These are phyloP conservation scores for Hypoxylon sp. DNA, from an alignment of 2,329 filamentous ascomycete genomes.

Conservation along the genomic window DNA sequence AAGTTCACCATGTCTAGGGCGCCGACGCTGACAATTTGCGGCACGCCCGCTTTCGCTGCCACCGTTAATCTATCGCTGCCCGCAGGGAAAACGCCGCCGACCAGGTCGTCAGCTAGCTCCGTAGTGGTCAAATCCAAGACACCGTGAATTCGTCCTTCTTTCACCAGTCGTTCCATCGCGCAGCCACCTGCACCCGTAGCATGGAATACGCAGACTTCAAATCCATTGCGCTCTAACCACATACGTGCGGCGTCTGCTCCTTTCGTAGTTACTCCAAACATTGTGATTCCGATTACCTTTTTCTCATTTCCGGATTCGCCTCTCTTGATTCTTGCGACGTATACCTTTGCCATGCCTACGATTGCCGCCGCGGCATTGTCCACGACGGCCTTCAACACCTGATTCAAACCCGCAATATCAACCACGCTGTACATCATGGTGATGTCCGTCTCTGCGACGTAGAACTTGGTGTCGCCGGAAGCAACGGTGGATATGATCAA, in stretches of 20 bases:
- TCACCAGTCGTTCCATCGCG: constrained; percentile 74
- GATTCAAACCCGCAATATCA: constrained; percentile 75
- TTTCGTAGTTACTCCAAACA: constrained; percentile 81
- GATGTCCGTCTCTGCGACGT: constrained; percentile 77
- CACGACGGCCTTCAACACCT: constrained; percentile 67
- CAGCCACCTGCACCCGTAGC: constrained; percentile 76
- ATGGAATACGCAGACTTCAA: constrained; percentile 75
- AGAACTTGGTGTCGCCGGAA: constrained; percentile 71
- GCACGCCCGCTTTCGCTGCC: constrained; percentile 67
- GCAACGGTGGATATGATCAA: constrained; percentile 77
- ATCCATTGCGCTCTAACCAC: constrained; percentile 59
- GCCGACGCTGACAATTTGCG: constrained; percentile 62
- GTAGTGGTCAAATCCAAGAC: constrained; percentile 79
- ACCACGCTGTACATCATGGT: constrained; percentile 78
- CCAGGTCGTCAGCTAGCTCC: constrained; percentile 72
- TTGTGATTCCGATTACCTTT: constrained; percentile 72
- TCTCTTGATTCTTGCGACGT: constrained; percentile 44
- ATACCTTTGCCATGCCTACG: constrained; percentile 66
- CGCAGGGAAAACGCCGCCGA: constrained; percentile 72
- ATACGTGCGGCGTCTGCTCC: constrained; percentile 67
- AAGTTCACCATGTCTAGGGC: constrained; percentile 62
- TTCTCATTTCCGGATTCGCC: constrained; percentile 44
- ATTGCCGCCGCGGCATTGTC: constrained; percentile 73
- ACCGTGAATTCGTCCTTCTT: constrained; percentile 69
- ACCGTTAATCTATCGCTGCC: constrained; percentile 68